Evolutionary conservation across 306 rosid genomes (phyloP).

Genomic region (Vachellia collinsii): DNA sequence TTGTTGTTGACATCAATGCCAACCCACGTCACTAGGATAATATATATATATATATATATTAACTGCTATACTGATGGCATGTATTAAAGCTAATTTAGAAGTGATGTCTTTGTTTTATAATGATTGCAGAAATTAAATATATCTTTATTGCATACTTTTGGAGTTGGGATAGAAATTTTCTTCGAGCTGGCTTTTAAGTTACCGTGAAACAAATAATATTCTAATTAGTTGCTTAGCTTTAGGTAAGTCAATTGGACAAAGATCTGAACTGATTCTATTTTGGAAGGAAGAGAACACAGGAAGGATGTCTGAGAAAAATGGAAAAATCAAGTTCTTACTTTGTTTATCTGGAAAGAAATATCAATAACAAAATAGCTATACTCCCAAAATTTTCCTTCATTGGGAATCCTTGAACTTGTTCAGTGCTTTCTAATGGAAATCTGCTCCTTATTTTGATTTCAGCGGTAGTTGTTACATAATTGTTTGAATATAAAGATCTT

Average conservation of each 20-base stretch:
- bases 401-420: constrained; percentile 21
- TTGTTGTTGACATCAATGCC: constrained; percentile 22
- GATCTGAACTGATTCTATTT: not conserved
- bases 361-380: not conserved
- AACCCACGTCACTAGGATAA: constrained; percentile 31
- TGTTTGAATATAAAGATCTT: not conserved
- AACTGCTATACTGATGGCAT: constrained; percentile 8
- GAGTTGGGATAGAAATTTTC: constrained; percentile 17
- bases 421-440: constrained; percentile 19
- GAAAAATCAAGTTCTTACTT: not conserved
- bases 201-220: constrained; percentile 17
- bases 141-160: constrained; percentile 18
- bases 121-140: constrained; percentile 24
- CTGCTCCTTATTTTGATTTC: not conserved
- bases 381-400: not conserved
- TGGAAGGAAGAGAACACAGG: constrained; percentile 4
- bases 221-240: constrained; percentile 18
- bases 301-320: constrained; percentile 7
- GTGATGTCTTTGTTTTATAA: constrained; percentile 20
- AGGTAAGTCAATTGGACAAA: not conserved
- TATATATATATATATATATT: too few relatives aligned
- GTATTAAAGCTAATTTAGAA: constrained; percentile 2
- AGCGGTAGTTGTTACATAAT: not conserved
- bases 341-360: not conserved
- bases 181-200: constrained; percentile 1